These are phyloP conservation scores for Scytalidium lignicola DNA, from an alignment of 2,329 filamentous ascomycete species.

Conservation along the genomic window DNA sequence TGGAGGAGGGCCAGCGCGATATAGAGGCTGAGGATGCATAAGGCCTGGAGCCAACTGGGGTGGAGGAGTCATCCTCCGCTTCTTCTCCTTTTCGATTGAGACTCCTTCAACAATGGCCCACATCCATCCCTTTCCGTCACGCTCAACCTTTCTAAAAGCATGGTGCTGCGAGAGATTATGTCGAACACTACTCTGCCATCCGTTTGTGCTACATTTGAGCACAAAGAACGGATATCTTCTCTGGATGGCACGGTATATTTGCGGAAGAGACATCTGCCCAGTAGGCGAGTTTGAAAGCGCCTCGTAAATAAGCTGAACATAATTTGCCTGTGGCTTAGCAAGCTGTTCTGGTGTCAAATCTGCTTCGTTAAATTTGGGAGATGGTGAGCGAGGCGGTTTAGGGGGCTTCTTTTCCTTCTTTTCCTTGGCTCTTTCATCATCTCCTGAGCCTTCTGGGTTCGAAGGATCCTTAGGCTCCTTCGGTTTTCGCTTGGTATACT, in stretches of 20 bases:
- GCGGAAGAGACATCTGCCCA: constrained; percentile 49
- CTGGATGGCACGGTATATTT: constrained; percentile 55
- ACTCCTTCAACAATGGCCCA: constrained; percentile 49
- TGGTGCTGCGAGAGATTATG: constrained; percentile 55
- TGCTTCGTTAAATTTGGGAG: constrained; percentile 45
- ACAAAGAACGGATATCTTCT: constrained; percentile 54
- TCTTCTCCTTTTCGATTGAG: constrained; percentile 53
- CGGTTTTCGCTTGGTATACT: constrained; percentile 59
- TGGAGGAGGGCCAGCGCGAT: constrained; percentile 19
- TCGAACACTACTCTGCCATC: constrained; percentile 59
- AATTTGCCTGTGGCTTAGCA: constrained; percentile 56
- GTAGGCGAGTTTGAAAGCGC: constrained; percentile 44
- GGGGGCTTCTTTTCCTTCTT: constrained; percentile 53
- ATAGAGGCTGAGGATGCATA: constrained; percentile 24
- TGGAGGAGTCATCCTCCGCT: constrained; percentile 35
- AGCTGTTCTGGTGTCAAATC: constrained; percentile 69
- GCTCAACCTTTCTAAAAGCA: constrained; percentile 49
- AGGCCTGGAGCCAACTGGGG: constrained; percentile 28
- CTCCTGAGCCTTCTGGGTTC: constrained; percentile 47
- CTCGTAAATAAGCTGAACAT: constrained; percentile 53
- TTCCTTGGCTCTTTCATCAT: constrained; percentile 36
- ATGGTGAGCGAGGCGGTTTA: constrained; percentile 38
- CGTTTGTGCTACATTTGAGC: constrained; percentile 45
- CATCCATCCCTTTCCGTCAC: constrained; percentile 49
- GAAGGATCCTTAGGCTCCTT: constrained; percentile 41